phyloP scores from a whole-genome alignment of 2,329 filamentous ascomycete species.

The Fusarium aywerte region DNA sequence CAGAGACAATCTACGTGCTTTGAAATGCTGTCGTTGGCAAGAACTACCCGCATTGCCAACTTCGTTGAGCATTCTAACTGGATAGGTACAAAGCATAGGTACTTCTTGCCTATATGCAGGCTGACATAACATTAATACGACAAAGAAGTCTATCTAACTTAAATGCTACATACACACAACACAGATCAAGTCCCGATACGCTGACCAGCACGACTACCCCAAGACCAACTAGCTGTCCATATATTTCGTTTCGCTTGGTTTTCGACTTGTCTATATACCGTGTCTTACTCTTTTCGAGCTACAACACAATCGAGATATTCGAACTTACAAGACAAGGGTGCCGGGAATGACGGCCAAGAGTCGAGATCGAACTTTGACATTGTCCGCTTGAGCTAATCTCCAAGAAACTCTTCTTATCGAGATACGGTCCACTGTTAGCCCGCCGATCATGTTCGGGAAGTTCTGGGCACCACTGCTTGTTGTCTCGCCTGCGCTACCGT shows the following conservation, averaged over 20 bases:
- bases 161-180: not conserved
- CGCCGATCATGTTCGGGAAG: slow-evolving; percentile 27
- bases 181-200: not conserved
- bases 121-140: not conserved
- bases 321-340: slow-evolving; percentile 24
- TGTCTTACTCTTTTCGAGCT: not conserved
- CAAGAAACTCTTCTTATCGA: slow-evolving; percentile 7
- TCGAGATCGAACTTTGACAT: slow-evolving; percentile 14
- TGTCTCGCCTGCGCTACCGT: not conserved
- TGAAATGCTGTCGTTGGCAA: not conserved
- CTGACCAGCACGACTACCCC: not conserved
- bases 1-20: slow-evolving; percentile 2
- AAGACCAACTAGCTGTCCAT: not conserved
- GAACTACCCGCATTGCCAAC: not conserved
- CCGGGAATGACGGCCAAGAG: slow-evolving; percentile 28
- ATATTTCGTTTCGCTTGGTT: not conserved
- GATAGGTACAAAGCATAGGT: not conserved
- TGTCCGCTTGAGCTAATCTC: slow-evolving; percentile 34
- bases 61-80: not conserved
- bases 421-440: slow-evolving; percentile 26
- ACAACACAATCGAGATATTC: not conserved
- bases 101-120: too few species aligned
- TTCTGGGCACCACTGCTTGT: slow-evolving; percentile 22
- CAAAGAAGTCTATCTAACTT: too few species aligned
- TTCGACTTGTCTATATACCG: not conserved